Evolutionary conservation across 179 eudicot species (phyloP), one percentile per base, ranked within the genome.

Genomic region (Sideroxylon spinosum): DNA sequence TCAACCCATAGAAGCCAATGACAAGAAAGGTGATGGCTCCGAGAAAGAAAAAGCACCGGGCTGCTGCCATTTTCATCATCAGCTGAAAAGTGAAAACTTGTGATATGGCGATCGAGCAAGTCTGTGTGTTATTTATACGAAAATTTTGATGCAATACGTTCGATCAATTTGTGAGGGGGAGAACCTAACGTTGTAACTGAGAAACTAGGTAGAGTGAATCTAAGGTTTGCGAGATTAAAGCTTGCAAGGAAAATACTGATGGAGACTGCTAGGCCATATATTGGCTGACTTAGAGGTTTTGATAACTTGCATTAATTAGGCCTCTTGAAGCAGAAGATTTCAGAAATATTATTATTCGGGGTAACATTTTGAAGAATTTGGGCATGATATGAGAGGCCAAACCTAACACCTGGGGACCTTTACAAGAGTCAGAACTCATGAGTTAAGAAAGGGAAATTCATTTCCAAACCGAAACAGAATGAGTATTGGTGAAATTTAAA

Each of bases 181-280:
- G 44, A 37, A 37, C 44, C 44, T 37, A 37, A 37, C 44, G 44
- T 37, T 37, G 44, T 37, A 37, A 37, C 44, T 37, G 44, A 1
- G 44, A 3, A 37, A 37, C 3, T 37, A 1, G 44, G 44, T 37
- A 3, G 44, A 37, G 44, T 37, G 44, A 37, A 3, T 37, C 5
- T 37, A 37, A 37, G 44, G 44, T 37, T 37, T 37, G 44, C 44
- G 44, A 37, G 77, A 1, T 59, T 23, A 72, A 78, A 71, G 65
- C 81, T 71, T 78, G 17, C 50, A 78, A 62, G 81, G 63, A 71
- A 78, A 63, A 78, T 53, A 50, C 52, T 61, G 70, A 49, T 48
- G 19, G 80, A 32, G 66, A 77, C 80, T 12, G 50, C 2, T 44
- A 32, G 50, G 4, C 13, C 44, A 37, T 3, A 37, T 37, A 32